Evolutionary conservation across 2,329 filamentous ascomycete genomes (phyloP).

Genomic region (Huntiella abstrusa): DNA sequence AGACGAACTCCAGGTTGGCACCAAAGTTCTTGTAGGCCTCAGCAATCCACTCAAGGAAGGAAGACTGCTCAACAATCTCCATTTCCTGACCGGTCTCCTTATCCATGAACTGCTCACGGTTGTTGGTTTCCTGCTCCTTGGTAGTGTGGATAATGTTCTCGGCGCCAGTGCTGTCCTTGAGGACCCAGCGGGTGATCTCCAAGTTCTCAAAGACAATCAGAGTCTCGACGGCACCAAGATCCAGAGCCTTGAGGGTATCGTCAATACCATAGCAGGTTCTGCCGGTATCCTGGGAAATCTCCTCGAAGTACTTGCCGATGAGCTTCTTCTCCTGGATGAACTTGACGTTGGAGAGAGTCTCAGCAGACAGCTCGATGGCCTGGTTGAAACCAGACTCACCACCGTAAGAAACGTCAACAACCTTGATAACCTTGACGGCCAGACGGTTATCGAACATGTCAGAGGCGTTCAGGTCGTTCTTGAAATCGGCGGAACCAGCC

Average conservation of each 20-base stretch:
- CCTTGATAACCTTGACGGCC: constrained; percentile 91
- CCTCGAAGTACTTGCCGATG: constrained; percentile 96
- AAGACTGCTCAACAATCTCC: constrained; percentile 72
- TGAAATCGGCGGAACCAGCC: constrained; percentile 96
- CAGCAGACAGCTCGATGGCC: constrained; percentile 84
- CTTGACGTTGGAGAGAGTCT: constrained; percentile 97
- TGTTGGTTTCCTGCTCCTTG: constrained; percentile 54
- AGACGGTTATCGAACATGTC: constrained; percentile 93
- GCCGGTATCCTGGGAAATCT: constrained; percentile 94
- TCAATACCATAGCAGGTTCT: constrained; percentile 97
- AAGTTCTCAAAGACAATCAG: constrained; percentile 96
- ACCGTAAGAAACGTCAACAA: constrained; percentile 96
- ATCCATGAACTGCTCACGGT: constrained; percentile 76
- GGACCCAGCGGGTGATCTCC: constrained; percentile 76
- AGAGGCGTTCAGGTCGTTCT: constrained; percentile 94
- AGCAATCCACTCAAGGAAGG: constrained; percentile 98
- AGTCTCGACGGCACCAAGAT: constrained; percentile 84
- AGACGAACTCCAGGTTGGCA: constrained; percentile 89
- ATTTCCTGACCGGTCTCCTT: constrained; percentile 93
- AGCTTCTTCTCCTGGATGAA: constrained; percentile 99
- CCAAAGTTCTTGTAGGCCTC: constrained; percentile 98
- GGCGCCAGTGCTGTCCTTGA: constrained; percentile 58
- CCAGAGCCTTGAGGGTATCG: constrained; percentile 89
- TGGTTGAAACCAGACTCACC: constrained; percentile 99
- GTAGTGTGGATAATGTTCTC: constrained; percentile 72